Conservation (phyloP, 2,329 filamentous ascomycete genomes). For the Alternaria viburni region DNA sequence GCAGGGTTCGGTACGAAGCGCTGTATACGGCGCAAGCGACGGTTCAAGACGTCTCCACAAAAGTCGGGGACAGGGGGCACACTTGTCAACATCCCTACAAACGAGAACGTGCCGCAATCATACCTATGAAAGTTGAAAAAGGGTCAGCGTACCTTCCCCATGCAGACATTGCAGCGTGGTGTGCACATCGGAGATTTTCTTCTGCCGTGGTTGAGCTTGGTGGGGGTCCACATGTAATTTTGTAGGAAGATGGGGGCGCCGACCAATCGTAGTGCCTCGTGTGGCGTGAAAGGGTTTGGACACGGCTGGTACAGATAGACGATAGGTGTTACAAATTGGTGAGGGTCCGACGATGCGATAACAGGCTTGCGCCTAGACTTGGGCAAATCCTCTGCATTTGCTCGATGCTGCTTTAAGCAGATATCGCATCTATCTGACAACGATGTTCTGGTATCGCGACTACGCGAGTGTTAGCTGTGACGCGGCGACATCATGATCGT, state of each 20-base stretch:
- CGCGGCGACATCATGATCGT: neutral
- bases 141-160: neutral
- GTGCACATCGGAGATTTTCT: neutral
- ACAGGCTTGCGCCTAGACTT: neutral
- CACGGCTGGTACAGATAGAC: neutral
- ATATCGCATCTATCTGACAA: neutral
- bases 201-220: neutral
- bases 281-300: neutral
- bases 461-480: neutral
- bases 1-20: neutral
- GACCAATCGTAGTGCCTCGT: neutral
- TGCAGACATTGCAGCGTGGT: neutral
- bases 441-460: neutral
- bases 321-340: neutral
- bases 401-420: neutral
- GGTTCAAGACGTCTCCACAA: neutral
- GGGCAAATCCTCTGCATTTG: neutral
- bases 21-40: neutral
- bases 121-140: neutral
- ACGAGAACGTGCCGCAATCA: neutral
- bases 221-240: constrained; percentile 3
- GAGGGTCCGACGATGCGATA: neutral
- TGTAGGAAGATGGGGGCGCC: neutral
- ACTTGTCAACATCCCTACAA: constrained; percentile 1
- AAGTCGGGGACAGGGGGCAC: neutral